Evolutionary conservation across 371 early-diverging fungal species (phyloP).

Genomic region (Zancudomyces culisetae): DNA sequence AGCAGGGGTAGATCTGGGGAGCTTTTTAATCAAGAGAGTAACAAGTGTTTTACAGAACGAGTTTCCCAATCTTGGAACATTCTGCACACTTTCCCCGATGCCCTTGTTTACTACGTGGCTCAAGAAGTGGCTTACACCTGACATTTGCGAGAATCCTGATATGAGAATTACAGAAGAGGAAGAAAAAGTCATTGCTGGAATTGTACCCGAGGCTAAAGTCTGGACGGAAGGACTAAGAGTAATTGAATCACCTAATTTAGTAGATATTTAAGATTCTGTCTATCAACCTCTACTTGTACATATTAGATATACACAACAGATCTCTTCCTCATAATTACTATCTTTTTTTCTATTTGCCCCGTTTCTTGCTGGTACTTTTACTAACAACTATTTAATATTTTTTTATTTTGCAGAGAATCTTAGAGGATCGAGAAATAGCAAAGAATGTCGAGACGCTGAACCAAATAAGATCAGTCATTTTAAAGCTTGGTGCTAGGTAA

Average conservation of each 20-base stretch:
- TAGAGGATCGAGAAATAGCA: slow-evolving; percentile 16
- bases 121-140: slow-evolving; percentile 16
- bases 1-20: slow-evolving; percentile 66
- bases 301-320: no score
- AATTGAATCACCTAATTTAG: no score
- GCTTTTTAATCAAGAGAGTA: slow-evolving; percentile 68
- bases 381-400: background rate
- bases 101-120: slow-evolving; percentile 69
- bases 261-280: no score
- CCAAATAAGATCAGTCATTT: slow-evolving; percentile 34
- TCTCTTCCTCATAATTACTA: no score
- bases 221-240: slow-evolving; percentile 15
- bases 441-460: slow-evolving; percentile 8
- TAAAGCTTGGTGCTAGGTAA: slow-evolving; percentile 34
- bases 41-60: slow-evolving; percentile 42
- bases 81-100: slow-evolving; percentile 71
- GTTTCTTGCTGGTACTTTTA: no score
- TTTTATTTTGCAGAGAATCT: slow-evolving; percentile 2
- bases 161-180: slow-evolving; percentile 3
- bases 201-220: slow-evolving; percentile 8
- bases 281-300: no score
- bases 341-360: no score
- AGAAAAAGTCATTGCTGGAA: background rate
- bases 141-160: slow-evolving; percentile 5
- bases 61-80: slow-evolving; percentile 43